Percentiles rank a stretch among this genome's conserved stretches.
phyloP scores from a whole-genome alignment of 495 filamentous ascomycete genomes.

The Penicillium egyptiacum region DNA sequence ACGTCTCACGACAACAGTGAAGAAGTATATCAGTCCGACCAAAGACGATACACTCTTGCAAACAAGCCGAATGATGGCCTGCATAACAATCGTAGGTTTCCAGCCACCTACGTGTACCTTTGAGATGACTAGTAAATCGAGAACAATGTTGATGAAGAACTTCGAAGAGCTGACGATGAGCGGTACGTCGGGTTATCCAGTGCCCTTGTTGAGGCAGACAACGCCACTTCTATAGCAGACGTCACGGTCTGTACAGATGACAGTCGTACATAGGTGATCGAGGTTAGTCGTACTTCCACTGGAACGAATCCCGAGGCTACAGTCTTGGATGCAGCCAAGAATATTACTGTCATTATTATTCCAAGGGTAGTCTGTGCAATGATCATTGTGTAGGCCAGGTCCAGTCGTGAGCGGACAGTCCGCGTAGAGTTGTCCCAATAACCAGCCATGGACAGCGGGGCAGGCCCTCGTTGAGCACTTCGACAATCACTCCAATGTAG shows the following conservation, averaged over 20 bases:
- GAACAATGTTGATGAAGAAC: conserved; percentile 64
- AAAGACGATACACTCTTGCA: conserved; percentile 60
- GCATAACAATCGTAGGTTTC: conserved; percentile 57
- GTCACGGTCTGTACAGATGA: conserved; percentile 60
- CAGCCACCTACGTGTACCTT: conserved; percentile 19
- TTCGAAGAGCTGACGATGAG: conserved; percentile 65
- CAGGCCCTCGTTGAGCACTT: conserved; percentile 74
- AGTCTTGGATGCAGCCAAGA: conserved; percentile 51
- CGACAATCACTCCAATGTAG: conserved; percentile 61
- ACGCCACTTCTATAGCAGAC: conserved; percentile 63
- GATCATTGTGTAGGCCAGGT: conserved; percentile 65
- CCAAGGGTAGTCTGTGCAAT: conserved; percentile 58
- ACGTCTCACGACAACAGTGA: conserved; percentile 39
- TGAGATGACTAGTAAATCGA: conserved; percentile 70
- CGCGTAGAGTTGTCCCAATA: conserved; percentile 67
- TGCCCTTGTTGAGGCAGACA: conserved; percentile 60
- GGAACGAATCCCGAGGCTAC: conserved; percentile 68
- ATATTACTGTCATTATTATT: conserved; percentile 60
- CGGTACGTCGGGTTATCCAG: conserved; percentile 74
- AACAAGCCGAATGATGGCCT: conserved; percentile 61
- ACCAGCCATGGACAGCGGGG: conserved; percentile 67
- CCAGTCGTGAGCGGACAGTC: conserved; percentile 50
- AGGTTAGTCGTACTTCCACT: conserved; percentile 50
- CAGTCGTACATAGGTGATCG: conserved; percentile 66
- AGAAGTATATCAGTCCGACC: conserved; percentile 60